phyloP scores from a whole-genome alignment of 75 land plant species.

The Isoetes taiwanensis region DNA sequence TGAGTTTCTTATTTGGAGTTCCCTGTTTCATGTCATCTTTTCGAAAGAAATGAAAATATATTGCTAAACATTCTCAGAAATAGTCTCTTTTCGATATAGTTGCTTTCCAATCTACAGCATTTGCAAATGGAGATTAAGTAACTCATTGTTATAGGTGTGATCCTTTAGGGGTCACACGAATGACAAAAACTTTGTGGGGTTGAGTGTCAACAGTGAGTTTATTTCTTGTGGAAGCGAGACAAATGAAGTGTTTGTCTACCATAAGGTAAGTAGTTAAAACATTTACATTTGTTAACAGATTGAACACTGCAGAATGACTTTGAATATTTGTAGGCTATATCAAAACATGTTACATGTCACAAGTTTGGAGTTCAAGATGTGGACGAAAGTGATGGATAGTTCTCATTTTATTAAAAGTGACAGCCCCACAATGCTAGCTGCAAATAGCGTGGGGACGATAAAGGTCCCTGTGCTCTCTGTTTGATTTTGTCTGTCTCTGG shows the following conservation, averaged over 20 bases:
- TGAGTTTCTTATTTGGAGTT: too few species aligned
- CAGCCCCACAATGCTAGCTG: slow-evolving; percentile 1
- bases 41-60: too few species aligned
- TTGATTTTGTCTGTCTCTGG: too few species aligned
- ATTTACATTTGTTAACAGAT: too few species aligned
- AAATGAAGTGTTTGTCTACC: not conserved
- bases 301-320: too few species aligned
- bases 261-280: not conserved
- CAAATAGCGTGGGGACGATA: not conserved
- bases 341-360: not conserved
- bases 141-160: not conserved
- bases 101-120: too few species aligned
- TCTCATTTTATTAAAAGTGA: slow-evolving; percentile 3
- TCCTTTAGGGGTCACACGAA: not conserved
- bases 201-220: not conserved
- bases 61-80: too few species aligned
- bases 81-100: too few species aligned
- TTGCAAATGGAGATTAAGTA: too few species aligned
- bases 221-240: slow-evolving; percentile 6
- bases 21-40: too few species aligned
- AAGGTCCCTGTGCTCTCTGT: not conserved
- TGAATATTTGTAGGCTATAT: not conserved
- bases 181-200: slow-evolving; percentile 6
- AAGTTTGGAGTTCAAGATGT: not conserved
- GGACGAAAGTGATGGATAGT: not conserved